Conservation (phyloP, 2,329 filamentous ascomycete species). For the Aspergillus puulaauensis region DNA sequence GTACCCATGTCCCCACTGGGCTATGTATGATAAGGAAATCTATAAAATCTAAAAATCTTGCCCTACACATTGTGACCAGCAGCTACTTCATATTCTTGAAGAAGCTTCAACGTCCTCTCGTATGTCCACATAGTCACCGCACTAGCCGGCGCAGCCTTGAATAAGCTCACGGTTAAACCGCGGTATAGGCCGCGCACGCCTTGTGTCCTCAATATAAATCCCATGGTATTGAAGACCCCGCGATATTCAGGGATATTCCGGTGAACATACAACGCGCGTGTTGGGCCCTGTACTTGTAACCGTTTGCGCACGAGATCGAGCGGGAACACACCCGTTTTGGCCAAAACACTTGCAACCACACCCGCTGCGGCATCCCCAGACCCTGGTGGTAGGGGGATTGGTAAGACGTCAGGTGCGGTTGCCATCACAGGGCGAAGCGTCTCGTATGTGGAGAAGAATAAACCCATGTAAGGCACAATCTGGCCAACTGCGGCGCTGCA, state of each 20-base stretch:
- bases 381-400: slow-evolving; percentile 60
- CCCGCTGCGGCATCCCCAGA: slow-evolving; percentile 83
- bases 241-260: slow-evolving; percentile 83
- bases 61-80: slow-evolving; percentile 7
- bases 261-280: slow-evolving; percentile 73
- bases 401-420: slow-evolving; percentile 25
- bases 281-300: slow-evolving; percentile 93
- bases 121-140: slow-evolving; percentile 96
- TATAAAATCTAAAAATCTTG: neutral
- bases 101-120: slow-evolving; percentile 67
- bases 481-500: slow-evolving; percentile 77
- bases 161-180: slow-evolving; percentile 79
- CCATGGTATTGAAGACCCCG: slow-evolving; percentile 66
- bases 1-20: neutral
- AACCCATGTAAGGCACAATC: slow-evolving; percentile 94
- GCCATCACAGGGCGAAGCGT: slow-evolving; percentile 61
- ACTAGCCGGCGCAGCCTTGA: slow-evolving; percentile 92
- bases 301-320: slow-evolving; percentile 90
- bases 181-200: slow-evolving; percentile 81
- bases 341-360: slow-evolving; percentile 71
- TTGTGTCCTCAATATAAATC: slow-evolving; percentile 68
- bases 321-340: slow-evolving; percentile 90
- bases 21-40: neutral
- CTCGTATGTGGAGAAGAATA: slow-evolving; percentile 93
- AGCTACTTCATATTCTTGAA: slow-evolving; percentile 45